A percentile compares a stretch with the other conserved stretches of the same genome.
These are phyloP conservation scores for Collybiopsis luxurians DNA, from an alignment of 768 basidiomycete genomes.

Conservation along the genomic window DNA sequence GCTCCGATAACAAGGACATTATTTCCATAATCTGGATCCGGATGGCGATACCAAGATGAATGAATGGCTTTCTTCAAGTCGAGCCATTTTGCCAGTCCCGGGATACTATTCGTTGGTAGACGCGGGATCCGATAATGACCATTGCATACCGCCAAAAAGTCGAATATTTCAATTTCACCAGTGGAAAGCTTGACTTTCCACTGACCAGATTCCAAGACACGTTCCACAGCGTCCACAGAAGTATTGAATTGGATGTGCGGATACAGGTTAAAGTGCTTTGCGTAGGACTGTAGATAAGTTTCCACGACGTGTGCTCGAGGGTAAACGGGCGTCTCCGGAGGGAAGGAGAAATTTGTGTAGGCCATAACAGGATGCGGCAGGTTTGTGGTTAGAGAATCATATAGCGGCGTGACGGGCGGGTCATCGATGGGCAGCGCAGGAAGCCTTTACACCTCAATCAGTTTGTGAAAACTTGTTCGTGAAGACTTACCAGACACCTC, in stretches of 20 bases:
- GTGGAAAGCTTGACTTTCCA: constrained; percentile 52
- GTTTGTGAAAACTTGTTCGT: not conserved
- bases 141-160: constrained; percentile 72
- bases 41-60: constrained; percentile 59
- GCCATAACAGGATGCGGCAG: constrained; percentile 79
- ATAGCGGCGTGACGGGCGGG: constrained; percentile 66
- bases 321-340: constrained; percentile 68
- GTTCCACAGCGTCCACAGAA: constrained; percentile 45
- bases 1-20: constrained; percentile 46
- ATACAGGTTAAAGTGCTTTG: constrained; percentile 55
- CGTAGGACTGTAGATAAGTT: constrained; percentile 68
- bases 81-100: constrained; percentile 63
- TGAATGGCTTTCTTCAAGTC: constrained; percentile 51
- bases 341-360: constrained; percentile 60
- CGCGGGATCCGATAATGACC: constrained; percentile 72
- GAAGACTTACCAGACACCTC: constrained; percentile 70
- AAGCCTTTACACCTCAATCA: constrained; percentile 37
- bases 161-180: constrained; percentile 40
- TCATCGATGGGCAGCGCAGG: constrained; percentile 47
- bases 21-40: constrained; percentile 45
- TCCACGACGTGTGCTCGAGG: constrained; percentile 61
- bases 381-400: constrained; percentile 82
- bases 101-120: constrained; percentile 53
- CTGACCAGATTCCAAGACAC: constrained; percentile 23
- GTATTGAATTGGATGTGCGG: constrained; percentile 65